Percentiles rank a stretch among this genome's conserved stretches.
These are phyloP conservation scores for Eucalyptus guilfoylei DNA, from an alignment of 345 rosid species.

Conservation along the genomic window DNA sequence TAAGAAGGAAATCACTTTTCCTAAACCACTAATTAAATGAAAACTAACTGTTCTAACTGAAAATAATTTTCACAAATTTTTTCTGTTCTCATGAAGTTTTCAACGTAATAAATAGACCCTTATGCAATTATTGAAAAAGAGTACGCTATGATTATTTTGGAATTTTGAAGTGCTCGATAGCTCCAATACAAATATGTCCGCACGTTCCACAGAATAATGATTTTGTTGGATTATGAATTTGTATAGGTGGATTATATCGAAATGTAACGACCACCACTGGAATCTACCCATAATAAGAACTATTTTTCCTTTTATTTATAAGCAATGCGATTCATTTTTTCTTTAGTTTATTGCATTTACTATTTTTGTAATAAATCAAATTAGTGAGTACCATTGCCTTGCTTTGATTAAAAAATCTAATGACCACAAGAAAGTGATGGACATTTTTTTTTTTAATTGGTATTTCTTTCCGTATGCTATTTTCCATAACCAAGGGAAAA, in stretches of 20 bases:
- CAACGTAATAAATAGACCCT: not conserved
- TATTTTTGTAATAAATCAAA: not conserved
- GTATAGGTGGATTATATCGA: not conserved
- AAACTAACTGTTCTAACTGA: too few species aligned
- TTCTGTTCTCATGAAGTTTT: not conserved
- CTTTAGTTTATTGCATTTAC: not conserved
- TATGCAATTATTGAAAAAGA: not conserved
- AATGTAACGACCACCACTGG: not conserved
- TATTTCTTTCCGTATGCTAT: not conserved
- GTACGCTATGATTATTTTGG: not conserved
- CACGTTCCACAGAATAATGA: not conserved
- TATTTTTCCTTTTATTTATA: not conserved
- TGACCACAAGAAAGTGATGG: not conserved
- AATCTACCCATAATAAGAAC: not conserved
- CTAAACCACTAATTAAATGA: not conserved
- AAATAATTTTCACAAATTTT: too few species aligned
- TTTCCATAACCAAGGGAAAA: not conserved
- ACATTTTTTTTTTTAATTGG: not conserved
- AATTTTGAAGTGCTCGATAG: not conserved
- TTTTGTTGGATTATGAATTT: not conserved
- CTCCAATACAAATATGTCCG: not conserved
- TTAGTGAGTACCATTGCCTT: not conserved
- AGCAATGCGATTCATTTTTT: not conserved
- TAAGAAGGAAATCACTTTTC: not conserved
- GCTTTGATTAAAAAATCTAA: not conserved